Conservation (phyloP, 768 basidiomycete genomes). For the Russula earlei region DNA sequence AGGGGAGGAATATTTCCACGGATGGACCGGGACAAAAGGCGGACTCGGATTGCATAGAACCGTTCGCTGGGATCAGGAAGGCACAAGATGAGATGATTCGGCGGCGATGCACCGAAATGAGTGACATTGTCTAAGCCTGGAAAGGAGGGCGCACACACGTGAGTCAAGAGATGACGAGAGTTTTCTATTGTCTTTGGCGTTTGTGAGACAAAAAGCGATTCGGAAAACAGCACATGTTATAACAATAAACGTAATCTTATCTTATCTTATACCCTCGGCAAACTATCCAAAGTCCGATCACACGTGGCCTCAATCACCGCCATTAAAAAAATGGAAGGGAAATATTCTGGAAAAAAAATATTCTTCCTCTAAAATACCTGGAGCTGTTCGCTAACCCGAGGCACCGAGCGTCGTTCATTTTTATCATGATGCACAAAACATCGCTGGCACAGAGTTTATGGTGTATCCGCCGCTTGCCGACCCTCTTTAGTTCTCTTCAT, state of each 20-base stretch:
- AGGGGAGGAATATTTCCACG: not conserved
- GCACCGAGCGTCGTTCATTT: too few relatives aligned
- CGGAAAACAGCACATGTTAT: not conserved
- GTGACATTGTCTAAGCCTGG: not conserved
- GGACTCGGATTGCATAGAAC: too few relatives aligned
- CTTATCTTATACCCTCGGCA: not conserved
- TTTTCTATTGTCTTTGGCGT: conserved; percentile 1
- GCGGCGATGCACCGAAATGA: not conserved
- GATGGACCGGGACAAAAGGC: not conserved
- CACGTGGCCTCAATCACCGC: not conserved
- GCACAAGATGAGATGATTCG: not conserved
- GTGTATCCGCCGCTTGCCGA: too few relatives aligned
- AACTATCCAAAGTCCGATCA: too few relatives aligned
- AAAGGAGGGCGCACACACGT: not conserved
- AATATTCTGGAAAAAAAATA: too few relatives aligned
- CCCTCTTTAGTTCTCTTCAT: too few relatives aligned
- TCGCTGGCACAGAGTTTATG: too few relatives aligned
- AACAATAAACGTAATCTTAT: conserved; percentile 21
- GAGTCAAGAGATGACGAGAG: not conserved
- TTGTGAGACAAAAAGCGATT: not conserved
- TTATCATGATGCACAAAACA: too few relatives aligned
- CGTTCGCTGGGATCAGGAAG: not conserved
- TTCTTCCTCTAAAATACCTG: too few relatives aligned
- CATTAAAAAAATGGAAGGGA: too few relatives aligned
- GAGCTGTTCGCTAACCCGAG: too few relatives aligned